phyloP scores from a whole-genome alignment of 2,329 filamentous ascomycete species.

The Neodidymelliopsis sp. region DNA sequence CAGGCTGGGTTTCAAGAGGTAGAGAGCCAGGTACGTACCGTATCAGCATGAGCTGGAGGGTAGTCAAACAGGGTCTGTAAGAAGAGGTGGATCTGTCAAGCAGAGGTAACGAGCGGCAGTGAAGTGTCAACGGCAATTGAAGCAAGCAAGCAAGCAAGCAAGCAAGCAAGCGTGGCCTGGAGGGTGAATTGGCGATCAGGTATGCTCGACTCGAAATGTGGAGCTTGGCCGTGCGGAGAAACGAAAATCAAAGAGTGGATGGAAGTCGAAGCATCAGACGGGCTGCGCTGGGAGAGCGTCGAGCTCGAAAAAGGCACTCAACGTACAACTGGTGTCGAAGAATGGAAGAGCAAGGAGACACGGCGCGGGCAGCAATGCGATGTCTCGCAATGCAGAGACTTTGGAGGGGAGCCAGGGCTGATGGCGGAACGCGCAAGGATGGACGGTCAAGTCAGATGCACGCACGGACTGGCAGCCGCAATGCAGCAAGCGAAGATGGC shows the following conservation, averaged over 20 bases:
- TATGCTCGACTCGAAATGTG: conserved; percentile 21
- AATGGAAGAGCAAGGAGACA: conserved; percentile 26
- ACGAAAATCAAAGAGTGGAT: conserved; percentile 28
- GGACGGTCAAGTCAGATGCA: conserved; percentile 21
- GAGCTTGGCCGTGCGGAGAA: conserved; percentile 24
- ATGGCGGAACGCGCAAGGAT: conserved; percentile 35
- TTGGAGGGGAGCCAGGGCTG: conserved; percentile 33
- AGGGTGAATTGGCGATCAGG: conserved; percentile 21
- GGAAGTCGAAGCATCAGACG: conserved; percentile 21
- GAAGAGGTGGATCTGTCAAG: conserved; percentile 23
- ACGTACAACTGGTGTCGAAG: conserved; percentile 25
- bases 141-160: no score
- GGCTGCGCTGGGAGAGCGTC: conserved; percentile 35
- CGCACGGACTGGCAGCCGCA: conserved; percentile 31
- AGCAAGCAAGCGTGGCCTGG: conserved; percentile 6
- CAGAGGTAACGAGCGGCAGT: conserved; percentile 1
- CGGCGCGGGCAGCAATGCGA: conserved; percentile 27
- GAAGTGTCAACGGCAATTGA: neutral
- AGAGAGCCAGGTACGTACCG: conserved; percentile 42
- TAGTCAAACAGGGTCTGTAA: conserved; percentile 36
- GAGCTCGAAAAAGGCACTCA: conserved; percentile 33
- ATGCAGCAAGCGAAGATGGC: conserved; percentile 36
- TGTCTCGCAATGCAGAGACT: conserved; percentile 36
- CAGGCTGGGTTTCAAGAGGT: conserved; percentile 44
- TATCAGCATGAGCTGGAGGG: conserved; percentile 52